Evolutionary conservation across 2,329 filamentous ascomycete species (phyloP).

Genomic region (Conoideocrella luteorostrata): DNA sequence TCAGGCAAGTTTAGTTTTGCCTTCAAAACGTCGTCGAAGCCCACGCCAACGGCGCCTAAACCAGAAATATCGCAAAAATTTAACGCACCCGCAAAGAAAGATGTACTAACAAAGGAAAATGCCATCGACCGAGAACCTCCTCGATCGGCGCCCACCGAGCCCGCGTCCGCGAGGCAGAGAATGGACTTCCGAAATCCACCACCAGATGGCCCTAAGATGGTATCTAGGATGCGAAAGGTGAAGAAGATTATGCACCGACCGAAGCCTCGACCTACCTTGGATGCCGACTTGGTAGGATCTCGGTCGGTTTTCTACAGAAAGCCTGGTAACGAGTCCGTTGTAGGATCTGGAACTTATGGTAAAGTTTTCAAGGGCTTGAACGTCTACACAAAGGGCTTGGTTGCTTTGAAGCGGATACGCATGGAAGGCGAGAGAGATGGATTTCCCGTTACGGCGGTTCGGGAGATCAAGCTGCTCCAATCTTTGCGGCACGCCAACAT

Average conservation of each 20-base stretch:
- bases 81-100: constrained; percentile 51
- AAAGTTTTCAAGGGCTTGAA: constrained; percentile 94
- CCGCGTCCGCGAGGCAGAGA: constrained; percentile 40
- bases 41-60: constrained; percentile 50
- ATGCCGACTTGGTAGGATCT: constrained; percentile 66
- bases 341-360: constrained; percentile 91
- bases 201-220: constrained; percentile 28
- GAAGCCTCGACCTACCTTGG: constrained; percentile 64
- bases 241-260: constrained; percentile 63
- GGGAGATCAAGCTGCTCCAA: constrained; percentile 88
- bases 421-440: constrained; percentile 92
- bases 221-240: constrained; percentile 53
- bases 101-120: constrained; percentile 16
- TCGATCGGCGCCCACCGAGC: constrained; percentile 45
- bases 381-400: constrained; percentile 78
- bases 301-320: constrained; percentile 93
- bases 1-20: constrained; percentile 84
- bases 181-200: constrained; percentile 25
- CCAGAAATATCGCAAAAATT: constrained; percentile 62
- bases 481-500: constrained; percentile 77
- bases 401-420: constrained; percentile 83
- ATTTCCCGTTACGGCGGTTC: constrained; percentile 83
- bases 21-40: constrained; percentile 69
- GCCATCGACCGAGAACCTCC: constrained; percentile 41
- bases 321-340: constrained; percentile 93